Evolutionary conservation across 1,284 basidiomycete genomes (phyloP).

Genomic region (Ustilago trichophora): DNA sequence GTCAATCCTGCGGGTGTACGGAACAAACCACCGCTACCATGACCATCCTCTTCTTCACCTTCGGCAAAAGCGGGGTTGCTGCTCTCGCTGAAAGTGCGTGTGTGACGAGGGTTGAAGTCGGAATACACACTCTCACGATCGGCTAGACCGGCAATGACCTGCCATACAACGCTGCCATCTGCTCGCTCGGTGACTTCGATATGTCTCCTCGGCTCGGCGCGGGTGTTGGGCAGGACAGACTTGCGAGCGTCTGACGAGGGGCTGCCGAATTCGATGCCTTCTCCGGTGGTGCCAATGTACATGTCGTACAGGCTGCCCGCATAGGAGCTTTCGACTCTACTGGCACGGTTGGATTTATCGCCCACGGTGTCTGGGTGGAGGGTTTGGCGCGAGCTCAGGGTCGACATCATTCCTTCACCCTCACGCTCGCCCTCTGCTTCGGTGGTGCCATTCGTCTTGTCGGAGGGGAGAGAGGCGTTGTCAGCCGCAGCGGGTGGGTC

Average conservation of each 20-base stretch:
- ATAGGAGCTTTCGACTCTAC: constrained; percentile 40
- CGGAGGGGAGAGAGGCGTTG: neutral
- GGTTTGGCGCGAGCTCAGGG: constrained; percentile 12
- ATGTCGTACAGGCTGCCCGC: constrained; percentile 57
- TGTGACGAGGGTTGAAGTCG: constrained; percentile 35
- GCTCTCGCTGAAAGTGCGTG: constrained; percentile 9
- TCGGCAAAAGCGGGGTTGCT: neutral
- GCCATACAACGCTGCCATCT: constrained; percentile 60
- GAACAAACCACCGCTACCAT: neutral
- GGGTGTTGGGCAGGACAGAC: no score
- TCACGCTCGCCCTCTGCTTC: neutral
- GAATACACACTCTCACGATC: constrained; percentile 51
- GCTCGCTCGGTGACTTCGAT: constrained; percentile 62
- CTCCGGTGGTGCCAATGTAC: constrained; percentile 36
- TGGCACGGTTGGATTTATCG: constrained; percentile 10
- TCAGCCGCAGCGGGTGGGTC: neutral
- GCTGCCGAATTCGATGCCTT: constrained; percentile 13
- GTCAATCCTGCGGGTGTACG: constrained; percentile 35
- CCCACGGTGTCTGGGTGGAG: constrained; percentile 14
- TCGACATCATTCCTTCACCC: constrained; percentile 3
- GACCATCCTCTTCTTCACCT: neutral
- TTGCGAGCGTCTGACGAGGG: constrained; percentile 20
- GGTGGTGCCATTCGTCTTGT: neutral
- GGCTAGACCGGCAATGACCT: constrained; percentile 57
- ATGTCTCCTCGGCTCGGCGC: constrained; percentile 23